Base-by-base conservation (phyloP, 352 stramenopile species). In the Phytophthora macrochlamydospora region DNA sequence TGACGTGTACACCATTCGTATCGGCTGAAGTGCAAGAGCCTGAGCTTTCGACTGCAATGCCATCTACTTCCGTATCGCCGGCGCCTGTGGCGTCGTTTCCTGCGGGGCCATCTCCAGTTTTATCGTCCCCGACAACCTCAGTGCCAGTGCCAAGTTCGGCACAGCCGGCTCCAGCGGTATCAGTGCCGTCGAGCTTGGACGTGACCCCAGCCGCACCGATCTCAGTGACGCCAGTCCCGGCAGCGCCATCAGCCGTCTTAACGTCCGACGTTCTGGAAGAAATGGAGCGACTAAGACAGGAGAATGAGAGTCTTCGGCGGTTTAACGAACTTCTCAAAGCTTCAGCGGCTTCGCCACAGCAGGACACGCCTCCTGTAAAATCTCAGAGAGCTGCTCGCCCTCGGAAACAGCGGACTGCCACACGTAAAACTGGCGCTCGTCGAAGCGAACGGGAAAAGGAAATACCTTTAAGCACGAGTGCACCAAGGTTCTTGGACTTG, bases 321-420 rank as follows among this genome's bases (percentile, higher is more conserved):
- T 92, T 82, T 14, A 92, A 92, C 32, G 81, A 89, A 24, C 62
- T 78, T 13, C 72, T 91, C 0, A 78, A 89, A 69, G 80, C 79
- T 31, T 71, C 67, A 66, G 67, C 64, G 35, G 63, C 44, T 5
- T 51, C 49, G 33, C 67, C 67, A 54, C 45, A 12, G 11, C 54
- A 67, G 18, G 4, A 31, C 56, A 51, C 68, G 2, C 7, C 12
- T 13, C 51, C 29, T 30, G 30, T 18, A 44, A 38, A 53, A 40
- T 38, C 35, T 2, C 42, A 42, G 33, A 30, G 13, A 14, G 31
- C 14, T 6, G 13, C 12, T 55, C 43, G 43, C 3, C 43, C 43
- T 24, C 43, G 43, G 12, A 49, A 49, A 28, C 43, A 49, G 43
- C 43, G 43, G 2, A 24, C 43, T 49, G 18, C 18, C 18, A 29